phyloP scores from a whole-genome alignment of 352 stramenopile species.

The Elongisporangium anandrum region DNA sequence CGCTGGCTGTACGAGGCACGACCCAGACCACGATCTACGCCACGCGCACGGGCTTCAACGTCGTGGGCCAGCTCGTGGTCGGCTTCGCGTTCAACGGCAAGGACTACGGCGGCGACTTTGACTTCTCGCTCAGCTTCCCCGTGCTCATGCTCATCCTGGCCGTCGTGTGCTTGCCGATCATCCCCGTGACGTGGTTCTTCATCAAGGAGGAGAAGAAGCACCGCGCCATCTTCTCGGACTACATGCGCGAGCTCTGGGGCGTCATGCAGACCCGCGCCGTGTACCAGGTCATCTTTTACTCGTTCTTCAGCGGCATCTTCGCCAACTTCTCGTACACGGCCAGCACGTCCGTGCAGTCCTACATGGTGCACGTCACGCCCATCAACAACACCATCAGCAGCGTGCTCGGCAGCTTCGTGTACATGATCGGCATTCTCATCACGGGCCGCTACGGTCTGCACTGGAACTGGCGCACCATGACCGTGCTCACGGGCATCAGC shows the following conservation, averaged over 20 bases:
- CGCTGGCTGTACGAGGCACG: conserved; percentile 37
- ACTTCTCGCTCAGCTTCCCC: conserved; percentile 29
- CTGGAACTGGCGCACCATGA: conserved; percentile 10
- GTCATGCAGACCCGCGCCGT: conserved; percentile 15
- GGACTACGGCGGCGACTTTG: conserved; percentile 37
- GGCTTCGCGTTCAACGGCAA: conserved; percentile 41
- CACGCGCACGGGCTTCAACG: conserved; percentile 27
- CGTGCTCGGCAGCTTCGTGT: conserved; percentile 17
- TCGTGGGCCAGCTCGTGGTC: conserved; percentile 34
- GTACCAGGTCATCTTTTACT: conserved; percentile 25
- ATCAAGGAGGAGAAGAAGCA: conserved; percentile 19
- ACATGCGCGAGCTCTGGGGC: conserved; percentile 12
- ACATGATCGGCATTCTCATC: conserved; percentile 15
- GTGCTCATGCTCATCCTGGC: conserved; percentile 20
- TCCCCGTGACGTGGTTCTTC: conserved; percentile 21
- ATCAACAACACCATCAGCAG: conserved; percentile 17
- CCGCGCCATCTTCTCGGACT: conserved; percentile 2
- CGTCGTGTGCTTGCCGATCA: conserved; percentile 3
- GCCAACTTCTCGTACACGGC: conserved; percentile 14
- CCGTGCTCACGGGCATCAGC: conserved; percentile 3
- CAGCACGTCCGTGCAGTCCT: conserved; percentile 10
- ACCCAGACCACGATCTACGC: conserved; percentile 51
- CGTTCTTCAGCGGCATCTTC: conserved; percentile 18
- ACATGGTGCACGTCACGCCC: conserved; percentile 17
- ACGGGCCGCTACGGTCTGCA: conserved; percentile 8